Evolutionary conservation across 768 basidiomycete genomes (phyloP), one percentile per base, ranked within the genome.

Genomic region (Suillus bovinus): DNA sequence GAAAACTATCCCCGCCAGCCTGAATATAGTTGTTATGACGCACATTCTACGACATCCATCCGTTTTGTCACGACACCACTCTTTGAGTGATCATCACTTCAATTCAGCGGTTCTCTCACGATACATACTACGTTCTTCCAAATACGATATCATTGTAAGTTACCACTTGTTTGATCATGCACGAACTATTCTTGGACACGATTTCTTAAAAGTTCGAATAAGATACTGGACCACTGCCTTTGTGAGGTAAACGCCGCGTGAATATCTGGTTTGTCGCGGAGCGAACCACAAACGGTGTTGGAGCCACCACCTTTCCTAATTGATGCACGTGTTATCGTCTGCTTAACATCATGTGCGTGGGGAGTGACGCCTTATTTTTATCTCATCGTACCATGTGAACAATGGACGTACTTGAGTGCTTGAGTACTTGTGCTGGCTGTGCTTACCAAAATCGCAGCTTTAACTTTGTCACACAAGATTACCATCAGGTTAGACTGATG

Each of bases 1-100:
- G 66, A 58, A 72, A 63, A 36, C 63, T 65, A 13, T 68, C 66
- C 0, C 54, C 54, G 9, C 53, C 69, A 14, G 63, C 61, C n/a
- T 73, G 60, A 27, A 61, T 61, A 16, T 46, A 14, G 13, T 59
- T 54, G 3, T 55, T 36, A 36, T 22, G 2, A 54, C 36, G 10
- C 16, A 20, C 10, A 38, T 55, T 20, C 9, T 20, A 57, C 36
- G 33, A 8, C 4, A 11, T 36, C 31, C 34, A 24, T 24, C 38
- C 14, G 6, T 31, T 59, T 50, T 31, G 22, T 17, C 5, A n/a
- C 5, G 1, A 49, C 55, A 22, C 20, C 33, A 33, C n/a, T 31
- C 5, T 50, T 10, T 17, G 17, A 31, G 17, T 53, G 8, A 59
- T 54, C n/a, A 8, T 59, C 8, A 55, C 22, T 34, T 31, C 47